Conservation (phyloP, 176 grass and related monocot species). For the Calamus simplicifolius region DNA sequence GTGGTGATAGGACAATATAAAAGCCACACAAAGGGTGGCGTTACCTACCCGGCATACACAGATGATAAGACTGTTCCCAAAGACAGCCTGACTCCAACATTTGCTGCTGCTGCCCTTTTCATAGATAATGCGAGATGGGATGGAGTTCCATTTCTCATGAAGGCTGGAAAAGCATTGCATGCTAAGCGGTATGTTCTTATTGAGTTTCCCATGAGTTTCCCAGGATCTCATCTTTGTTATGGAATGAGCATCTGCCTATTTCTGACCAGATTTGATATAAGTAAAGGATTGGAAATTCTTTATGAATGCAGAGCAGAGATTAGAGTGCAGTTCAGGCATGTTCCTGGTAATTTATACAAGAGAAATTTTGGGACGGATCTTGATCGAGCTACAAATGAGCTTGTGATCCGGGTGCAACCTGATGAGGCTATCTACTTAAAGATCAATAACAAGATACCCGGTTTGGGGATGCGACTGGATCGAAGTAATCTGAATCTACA, state of each 20-base stretch:
- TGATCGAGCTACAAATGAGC: slow-evolving; percentile 84
- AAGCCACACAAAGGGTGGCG: slow-evolving; percentile 68
- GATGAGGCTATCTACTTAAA: slow-evolving; percentile 94
- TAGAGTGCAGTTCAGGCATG: slow-evolving; percentile 87
- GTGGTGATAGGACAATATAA: slow-evolving; percentile 80
- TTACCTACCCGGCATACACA: slow-evolving; percentile 58
- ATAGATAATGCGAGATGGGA: slow-evolving; percentile 98
- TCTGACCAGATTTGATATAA: too few species aligned
- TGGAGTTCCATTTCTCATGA: slow-evolving; percentile 97
- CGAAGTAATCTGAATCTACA: slow-evolving; percentile 95
- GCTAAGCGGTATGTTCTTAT: too few species aligned
- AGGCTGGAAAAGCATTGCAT: slow-evolving; percentile 77
- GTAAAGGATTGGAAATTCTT: too few species aligned
- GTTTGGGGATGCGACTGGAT: slow-evolving; percentile 80
- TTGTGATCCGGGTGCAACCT: slow-evolving; percentile 90
- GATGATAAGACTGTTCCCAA: slow-evolving; percentile 87
- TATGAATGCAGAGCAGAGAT: slow-evolving; percentile 56
- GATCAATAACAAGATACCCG: slow-evolving; percentile 96
- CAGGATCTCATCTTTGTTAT: too few species aligned
- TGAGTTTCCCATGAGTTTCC: too few species aligned
- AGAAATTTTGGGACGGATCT: slow-evolving; percentile 75
- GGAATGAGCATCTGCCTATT: too few species aligned
- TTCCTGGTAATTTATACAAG: slow-evolving; percentile 86
- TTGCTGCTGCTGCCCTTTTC: slow-evolving; percentile 78
- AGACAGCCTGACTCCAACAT: slow-evolving; percentile 76